phyloP scores from a whole-genome alignment of 495 filamentous ascomycete genomes.

The Symbiotaphrina buchneri region DNA sequence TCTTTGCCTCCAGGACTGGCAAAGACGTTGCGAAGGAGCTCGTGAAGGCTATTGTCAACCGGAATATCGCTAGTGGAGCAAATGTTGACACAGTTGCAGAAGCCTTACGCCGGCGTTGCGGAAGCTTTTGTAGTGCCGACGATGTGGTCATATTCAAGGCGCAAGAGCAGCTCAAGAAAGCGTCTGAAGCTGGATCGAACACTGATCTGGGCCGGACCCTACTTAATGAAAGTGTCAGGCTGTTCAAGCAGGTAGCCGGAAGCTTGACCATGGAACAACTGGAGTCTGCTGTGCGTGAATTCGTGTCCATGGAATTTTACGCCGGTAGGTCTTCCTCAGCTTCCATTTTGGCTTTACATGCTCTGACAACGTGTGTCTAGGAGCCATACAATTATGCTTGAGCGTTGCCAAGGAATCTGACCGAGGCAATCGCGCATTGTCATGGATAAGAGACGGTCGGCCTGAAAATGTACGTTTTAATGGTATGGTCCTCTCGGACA shows the following conservation, averaged over 20 bases:
- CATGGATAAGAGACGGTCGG: slow-evolving; percentile 47
- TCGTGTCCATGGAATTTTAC: slow-evolving; percentile 63
- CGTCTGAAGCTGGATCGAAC: slow-evolving; percentile 51
- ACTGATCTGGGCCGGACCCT: slow-evolving; percentile 57
- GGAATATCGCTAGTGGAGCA: slow-evolving; percentile 83
- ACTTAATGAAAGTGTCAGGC: slow-evolving; percentile 65
- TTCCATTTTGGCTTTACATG: not conserved
- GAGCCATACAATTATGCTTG: slow-evolving; percentile 76
- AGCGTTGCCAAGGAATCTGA: slow-evolving; percentile 63
- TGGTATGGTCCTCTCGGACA: not conserved
- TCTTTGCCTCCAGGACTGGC: slow-evolving; percentile 59
- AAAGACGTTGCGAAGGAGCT: slow-evolving; percentile 88
- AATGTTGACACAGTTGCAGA: slow-evolving; percentile 96
- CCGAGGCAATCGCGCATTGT: slow-evolving; percentile 56
- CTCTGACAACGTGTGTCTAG: slow-evolving; percentile 12
- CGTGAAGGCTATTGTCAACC: slow-evolving; percentile 94
- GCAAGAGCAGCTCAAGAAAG: slow-evolving; percentile 77
- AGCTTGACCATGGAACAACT: slow-evolving; percentile 65
- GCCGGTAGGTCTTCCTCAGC: slow-evolving; percentile 21
- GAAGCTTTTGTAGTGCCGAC: slow-evolving; percentile 88
- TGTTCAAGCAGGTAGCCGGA: slow-evolving; percentile 73
- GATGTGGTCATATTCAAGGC: slow-evolving; percentile 97
- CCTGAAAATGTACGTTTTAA: slow-evolving; percentile 21
- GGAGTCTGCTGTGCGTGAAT: slow-evolving; percentile 52
- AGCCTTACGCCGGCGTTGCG: slow-evolving; percentile 70